These are phyloP conservation scores for Ophiosphaerella herpotricha DNA, from an alignment of 2,329 filamentous ascomycete species.

Conservation along the genomic window DNA sequence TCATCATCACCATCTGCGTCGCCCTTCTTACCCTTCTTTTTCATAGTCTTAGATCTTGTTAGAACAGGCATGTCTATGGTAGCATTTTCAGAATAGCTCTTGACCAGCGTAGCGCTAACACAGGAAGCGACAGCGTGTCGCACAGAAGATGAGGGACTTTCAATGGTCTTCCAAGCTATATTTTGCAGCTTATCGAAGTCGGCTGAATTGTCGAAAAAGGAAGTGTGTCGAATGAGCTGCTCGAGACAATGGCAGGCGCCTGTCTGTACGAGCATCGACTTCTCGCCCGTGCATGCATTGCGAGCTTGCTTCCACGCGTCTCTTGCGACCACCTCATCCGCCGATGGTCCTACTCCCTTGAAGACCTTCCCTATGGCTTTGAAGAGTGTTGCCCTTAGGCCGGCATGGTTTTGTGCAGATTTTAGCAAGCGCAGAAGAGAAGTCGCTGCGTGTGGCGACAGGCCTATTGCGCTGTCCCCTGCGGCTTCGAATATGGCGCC, in stretches of 20 bases:
- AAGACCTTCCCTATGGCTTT: slow-evolving; percentile 75
- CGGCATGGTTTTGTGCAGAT: slow-evolving; percentile 76
- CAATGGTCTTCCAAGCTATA: slow-evolving; percentile 82
- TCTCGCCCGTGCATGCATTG: slow-evolving; percentile 76
- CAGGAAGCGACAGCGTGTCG: slow-evolving; percentile 86
- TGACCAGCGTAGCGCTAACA: slow-evolving; percentile 80
- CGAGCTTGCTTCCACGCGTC: slow-evolving; percentile 93
- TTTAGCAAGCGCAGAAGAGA: slow-evolving; percentile 81
- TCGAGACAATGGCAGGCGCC: slow-evolving; percentile 80
- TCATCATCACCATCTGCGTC: slow-evolving; percentile 75
- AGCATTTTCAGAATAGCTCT: slow-evolving; percentile 70
- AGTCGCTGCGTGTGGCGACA: slow-evolving; percentile 75
- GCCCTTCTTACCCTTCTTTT: slow-evolving; percentile 73
- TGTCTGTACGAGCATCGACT: slow-evolving; percentile 78
- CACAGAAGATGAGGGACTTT: slow-evolving; percentile 74
- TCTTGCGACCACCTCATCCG: slow-evolving; percentile 83
- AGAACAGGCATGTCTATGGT: slow-evolving; percentile 46
- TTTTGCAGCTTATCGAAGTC: slow-evolving; percentile 90
- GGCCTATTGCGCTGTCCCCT: slow-evolving; percentile 86
- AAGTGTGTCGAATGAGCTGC: slow-evolving; percentile 70
- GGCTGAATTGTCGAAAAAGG: slow-evolving; percentile 82
- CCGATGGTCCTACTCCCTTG: slow-evolving; percentile 72
- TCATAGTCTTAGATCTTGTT: slow-evolving; percentile 64
- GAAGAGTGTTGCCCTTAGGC: slow-evolving; percentile 78
- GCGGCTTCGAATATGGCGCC: slow-evolving; percentile 90